These are phyloP conservation scores for Plasmopara muralis DNA, from an alignment of 352 stramenopile species.

Conservation along the genomic window DNA sequence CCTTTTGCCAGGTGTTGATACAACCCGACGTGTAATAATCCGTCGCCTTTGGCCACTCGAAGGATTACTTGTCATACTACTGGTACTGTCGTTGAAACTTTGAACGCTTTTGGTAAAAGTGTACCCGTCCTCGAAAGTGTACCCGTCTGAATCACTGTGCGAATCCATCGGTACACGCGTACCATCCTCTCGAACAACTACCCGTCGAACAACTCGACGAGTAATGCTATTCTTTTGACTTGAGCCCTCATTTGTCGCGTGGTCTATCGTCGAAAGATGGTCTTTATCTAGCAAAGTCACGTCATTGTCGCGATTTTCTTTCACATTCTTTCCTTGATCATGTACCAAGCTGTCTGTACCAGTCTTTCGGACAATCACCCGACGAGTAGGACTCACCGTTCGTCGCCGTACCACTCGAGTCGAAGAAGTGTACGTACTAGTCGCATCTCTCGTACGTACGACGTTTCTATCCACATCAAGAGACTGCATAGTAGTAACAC, in stretches of 20 bases:
- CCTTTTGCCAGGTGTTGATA: conserved; percentile 6
- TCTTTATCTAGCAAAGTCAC: too few species aligned
- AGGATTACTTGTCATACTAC: conserved; percentile 17
- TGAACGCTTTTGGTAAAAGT: too few species aligned
- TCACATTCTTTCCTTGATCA: too few species aligned
- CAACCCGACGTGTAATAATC: conserved; percentile 19
- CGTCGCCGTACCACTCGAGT: neutral
- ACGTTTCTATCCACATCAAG: conserved; percentile 20
- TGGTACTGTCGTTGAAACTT: neutral
- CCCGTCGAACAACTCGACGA: neutral
- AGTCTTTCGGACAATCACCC: too few species aligned
- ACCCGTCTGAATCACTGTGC: neutral
- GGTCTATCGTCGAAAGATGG: neutral
- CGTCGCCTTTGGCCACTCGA: conserved; percentile 11
- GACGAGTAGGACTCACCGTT: neutral
- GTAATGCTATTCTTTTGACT: conserved; percentile 10
- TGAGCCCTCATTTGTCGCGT: conserved; percentile 14
- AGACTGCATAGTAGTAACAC: conserved; percentile 15
- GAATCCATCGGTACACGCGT: neutral
- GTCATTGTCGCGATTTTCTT: too few species aligned
- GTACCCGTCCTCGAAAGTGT: too few species aligned
- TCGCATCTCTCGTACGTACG: conserved; percentile 3
- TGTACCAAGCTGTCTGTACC: too few species aligned
- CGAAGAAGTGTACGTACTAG: too few species aligned
- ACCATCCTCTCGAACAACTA: neutral